Conservation (phyloP, 1,284 basidiomycete species). For the Clitocybe nebularis region DNA sequence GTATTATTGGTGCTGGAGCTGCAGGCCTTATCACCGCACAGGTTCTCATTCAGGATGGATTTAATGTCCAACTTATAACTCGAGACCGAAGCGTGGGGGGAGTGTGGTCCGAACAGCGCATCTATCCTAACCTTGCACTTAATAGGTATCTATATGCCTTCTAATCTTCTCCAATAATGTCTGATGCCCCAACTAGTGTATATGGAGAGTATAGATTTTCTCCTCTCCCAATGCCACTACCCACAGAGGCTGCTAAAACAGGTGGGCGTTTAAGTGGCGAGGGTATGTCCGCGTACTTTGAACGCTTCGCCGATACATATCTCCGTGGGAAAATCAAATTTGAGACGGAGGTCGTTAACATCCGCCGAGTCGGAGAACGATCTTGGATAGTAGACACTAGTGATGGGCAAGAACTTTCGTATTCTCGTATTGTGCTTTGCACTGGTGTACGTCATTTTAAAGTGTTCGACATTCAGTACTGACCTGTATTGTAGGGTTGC, state of each 20-base stretch:
- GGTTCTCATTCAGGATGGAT: too few relatives aligned
- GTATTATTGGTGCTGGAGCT: too few relatives aligned
- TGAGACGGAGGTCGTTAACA: constrained; percentile 40
- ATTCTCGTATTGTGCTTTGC: constrained; percentile 47
- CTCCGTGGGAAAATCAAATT: constrained; percentile 42
- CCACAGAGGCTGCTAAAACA: constrained; percentile 24
- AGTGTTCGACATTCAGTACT: background rate
- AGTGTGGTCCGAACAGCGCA: too few relatives aligned
- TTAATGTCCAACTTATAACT: too few relatives aligned
- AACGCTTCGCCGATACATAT: constrained; percentile 42
- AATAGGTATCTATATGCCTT: too few relatives aligned
- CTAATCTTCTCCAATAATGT: too few relatives aligned
- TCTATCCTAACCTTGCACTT: background rate
- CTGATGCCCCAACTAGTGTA: too few relatives aligned
- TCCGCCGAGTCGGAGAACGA: constrained; percentile 31
- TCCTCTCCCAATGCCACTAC: constrained; percentile 42
- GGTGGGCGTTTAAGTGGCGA: constrained; percentile 46
- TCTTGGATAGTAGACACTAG: constrained; percentile 40
- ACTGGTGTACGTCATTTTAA: constrained; percentile 45
- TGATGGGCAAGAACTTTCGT: constrained; percentile 31
- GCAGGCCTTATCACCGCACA: too few relatives aligned
- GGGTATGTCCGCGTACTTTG: constrained; percentile 50
- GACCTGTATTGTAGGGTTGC: constrained; percentile 43
- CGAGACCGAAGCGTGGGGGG: too few relatives aligned
- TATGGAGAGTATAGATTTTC: constrained; percentile 60